Base-by-base conservation (phyloP, 2,329 filamentous ascomycete species). In the Colletotrichum echinochloae region DNA sequence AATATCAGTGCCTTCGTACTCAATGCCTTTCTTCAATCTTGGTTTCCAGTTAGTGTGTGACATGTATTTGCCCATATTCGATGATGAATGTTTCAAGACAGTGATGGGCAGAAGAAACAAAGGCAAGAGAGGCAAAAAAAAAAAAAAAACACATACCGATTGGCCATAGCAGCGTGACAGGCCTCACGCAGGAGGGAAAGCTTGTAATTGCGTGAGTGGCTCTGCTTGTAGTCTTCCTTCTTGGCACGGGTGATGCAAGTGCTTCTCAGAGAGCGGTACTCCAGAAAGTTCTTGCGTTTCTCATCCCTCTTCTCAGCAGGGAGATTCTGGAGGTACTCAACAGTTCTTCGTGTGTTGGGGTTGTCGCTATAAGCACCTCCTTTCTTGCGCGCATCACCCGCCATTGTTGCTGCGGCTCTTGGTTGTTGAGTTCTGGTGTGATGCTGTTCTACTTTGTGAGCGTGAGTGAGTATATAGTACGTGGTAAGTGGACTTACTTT, bases 331-430 rank as follows among this genome's bases (percentile, higher is more conserved):
- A 65, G 26, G 30, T 54, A 54, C 3, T 37, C 52, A 0, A 61
- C 60, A 2, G 52, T 65, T 9, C 60, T 54, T 26, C 46, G 46
- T 1, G 60, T 69, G 7, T 30, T 44, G 0, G 66, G 52, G 23
- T 69, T 69, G 54, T 35, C 41, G n/a, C 60, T 65, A 16, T 69
- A 69, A 18, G 28, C 20, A 2, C 66, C 66, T 20, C 66, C 66
- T 28, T 59, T 59, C 33, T 30, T 65, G 23, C 66, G 66, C 3
- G 54, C 66, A 23, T 69, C 66, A 1, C 60, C 66, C 1, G 41
- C 46, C 5, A 52, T 68, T 35, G 4, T 41, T 30, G 11, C 14
- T 37, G 6, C 37, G 23, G 12, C 30, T 4, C 16, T 5, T 1
- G 37, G 46, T 28, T n/a, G 12, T 9, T 41, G 33, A 44, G 16